Evolutionary conservation across 148 eudicot species (phyloP), one percentile per base, ranked within the genome.

Genomic region (Arctostaphylos glauca): DNA sequence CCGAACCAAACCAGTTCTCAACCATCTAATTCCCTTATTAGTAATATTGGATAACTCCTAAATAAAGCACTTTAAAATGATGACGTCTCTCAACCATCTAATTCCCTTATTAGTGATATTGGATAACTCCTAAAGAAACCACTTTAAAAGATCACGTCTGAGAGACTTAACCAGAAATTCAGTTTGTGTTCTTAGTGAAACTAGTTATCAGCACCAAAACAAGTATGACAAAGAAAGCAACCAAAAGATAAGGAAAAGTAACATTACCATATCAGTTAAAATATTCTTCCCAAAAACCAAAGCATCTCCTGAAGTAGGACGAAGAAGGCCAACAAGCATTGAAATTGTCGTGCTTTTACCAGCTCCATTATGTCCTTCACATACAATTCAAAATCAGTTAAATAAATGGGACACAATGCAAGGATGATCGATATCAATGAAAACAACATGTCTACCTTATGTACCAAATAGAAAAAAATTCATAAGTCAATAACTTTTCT

Each of bases 261-360:
- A 72, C 46, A 59, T 84, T 94, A 96, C 99, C 97, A 94, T 94
- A 70, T 94, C 95, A 8, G 97, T 91, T 86, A 92, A 89, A 78
- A 97, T 94, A 81, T 90, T 94, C 88, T 84, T 94, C 59, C 98
- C 98, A 76, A 92, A 89, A 76, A 97, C 85, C 87, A 97, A 89
- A 83, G 99, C 99, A 92, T 97, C 99, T 55, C 99, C 99, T 81
- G 95, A 90, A 48, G 96, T 91, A 46, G 98, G 99, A 77, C 88
- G 84, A 83, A 93, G 87, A 89, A 97, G 99, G 83, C 99, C 99
- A 85, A 94, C 99, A 84, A 97, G 95, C 99, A 97, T 94, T 74
- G 99, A 94, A 81, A 97, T 97, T 80, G 99, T 94, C 48, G 97
- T 97, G 91, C 99, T 97, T 89, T 96, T 97, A 79, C 99, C 99